phyloP scores from a whole-genome alignment of 768 basidiomycete genomes.

The Rhodotorula diobovata region DNA sequence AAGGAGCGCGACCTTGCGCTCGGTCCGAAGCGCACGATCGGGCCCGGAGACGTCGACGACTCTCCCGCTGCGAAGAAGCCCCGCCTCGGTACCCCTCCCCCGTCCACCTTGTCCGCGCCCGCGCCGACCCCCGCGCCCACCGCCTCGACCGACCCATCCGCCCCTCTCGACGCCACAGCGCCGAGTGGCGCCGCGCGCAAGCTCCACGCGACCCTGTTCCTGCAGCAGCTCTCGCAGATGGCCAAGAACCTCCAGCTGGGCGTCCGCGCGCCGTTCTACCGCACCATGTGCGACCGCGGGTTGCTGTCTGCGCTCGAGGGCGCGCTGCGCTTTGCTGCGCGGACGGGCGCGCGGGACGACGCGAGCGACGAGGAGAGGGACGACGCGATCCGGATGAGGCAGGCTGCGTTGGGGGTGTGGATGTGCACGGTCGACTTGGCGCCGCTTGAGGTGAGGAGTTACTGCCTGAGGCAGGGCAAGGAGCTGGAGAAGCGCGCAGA shows the following conservation, averaged over 20 bases:
- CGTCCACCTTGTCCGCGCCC: neutral
- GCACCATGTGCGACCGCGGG: conserved; percentile 78
- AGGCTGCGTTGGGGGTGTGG: conserved; percentile 79
- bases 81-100: neutral
- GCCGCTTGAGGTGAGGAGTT: conserved; percentile 73
- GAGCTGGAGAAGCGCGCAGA: conserved; percentile 8
- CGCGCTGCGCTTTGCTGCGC: conserved; percentile 61
- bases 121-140: neutral
- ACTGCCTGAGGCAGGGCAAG: conserved; percentile 55
- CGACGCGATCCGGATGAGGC: conserved; percentile 61
- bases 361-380: conserved; percentile 40
- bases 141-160: conserved; percentile 10
- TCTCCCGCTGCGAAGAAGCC: conserved; percentile 14
- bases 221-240: conserved; percentile 90
- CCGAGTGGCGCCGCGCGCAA: conserved; percentile 38
- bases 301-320: conserved; percentile 87
- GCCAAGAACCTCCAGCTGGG: conserved; percentile 93
- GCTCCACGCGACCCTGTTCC: conserved; percentile 73
- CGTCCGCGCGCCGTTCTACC: conserved; percentile 76
- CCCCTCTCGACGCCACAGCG: neutral
- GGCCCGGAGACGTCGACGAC: conserved; percentile 9
- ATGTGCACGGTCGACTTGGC: conserved; percentile 85
- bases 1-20: conserved; percentile 28
- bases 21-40: conserved; percentile 45
- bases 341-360: neutral